Conservation (phyloP, 2,329 filamentous ascomycete genomes). For the Leptographium flavum region DNA sequence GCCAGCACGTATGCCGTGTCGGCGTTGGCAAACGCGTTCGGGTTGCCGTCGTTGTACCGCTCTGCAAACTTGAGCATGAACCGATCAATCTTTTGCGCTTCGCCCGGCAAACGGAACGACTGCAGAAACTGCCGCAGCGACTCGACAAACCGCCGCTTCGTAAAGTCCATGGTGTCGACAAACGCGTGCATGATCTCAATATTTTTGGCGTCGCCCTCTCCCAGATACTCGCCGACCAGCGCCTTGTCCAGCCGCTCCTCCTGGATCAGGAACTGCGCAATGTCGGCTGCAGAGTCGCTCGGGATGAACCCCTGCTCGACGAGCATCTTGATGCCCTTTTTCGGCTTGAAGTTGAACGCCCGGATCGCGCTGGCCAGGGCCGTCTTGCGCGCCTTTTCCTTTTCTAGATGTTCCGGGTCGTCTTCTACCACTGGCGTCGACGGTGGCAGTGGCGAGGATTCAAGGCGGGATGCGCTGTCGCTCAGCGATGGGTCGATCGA, state of each 20-base stretch:
- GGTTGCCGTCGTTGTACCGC: conserved; percentile 86
- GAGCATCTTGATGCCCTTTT: conserved; percentile 75
- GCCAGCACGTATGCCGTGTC: conserved; percentile 93
- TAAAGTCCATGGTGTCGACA: conserved; percentile 89
- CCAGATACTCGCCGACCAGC: conserved; percentile 84
- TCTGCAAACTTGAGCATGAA: conserved; percentile 99
- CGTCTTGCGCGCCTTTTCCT: conserved; percentile 85
- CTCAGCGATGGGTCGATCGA: conserved; percentile 60
- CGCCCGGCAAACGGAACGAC: conserved; percentile 84
- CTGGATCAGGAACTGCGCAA: conserved; percentile 66
- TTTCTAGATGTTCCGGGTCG: conserved; percentile 87
- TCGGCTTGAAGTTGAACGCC: conserved; percentile 96
- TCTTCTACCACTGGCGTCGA: conserved; percentile 48
- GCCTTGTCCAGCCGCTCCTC: conserved; percentile 84
- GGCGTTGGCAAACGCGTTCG: conserved; percentile 93
- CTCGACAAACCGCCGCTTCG: conserved; percentile 82
- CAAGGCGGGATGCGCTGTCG: conserved; percentile 46
- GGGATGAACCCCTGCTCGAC: conserved; percentile 77
- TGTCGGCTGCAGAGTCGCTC: conserved; percentile 63
- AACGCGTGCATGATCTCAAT: conserved; percentile 98
- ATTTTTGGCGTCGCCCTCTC: conserved; percentile 84
- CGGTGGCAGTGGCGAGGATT: conserved; percentile 29
- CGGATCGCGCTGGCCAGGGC: conserved; percentile 77
- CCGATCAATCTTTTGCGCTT: conserved; percentile 97
- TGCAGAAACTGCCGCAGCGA: conserved; percentile 84